phyloP scores from a whole-genome alignment of 179 eudicot species.

The Gypsophila paniculata region DNA sequence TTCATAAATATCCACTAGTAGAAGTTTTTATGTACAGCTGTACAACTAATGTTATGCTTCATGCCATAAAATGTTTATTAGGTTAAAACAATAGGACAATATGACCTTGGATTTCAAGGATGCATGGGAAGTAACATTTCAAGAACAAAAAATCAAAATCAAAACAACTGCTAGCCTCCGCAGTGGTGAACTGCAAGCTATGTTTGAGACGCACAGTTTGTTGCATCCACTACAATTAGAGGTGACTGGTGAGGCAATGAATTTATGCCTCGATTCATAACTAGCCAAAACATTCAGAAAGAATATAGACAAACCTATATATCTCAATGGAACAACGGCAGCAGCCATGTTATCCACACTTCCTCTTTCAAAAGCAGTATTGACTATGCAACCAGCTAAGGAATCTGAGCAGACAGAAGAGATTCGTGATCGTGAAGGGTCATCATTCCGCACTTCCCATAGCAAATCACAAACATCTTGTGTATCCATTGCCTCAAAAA shows the following conservation, averaged over 20 bases:
- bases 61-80: too few species aligned
- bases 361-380: conserved; percentile 70
- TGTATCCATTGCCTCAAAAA: conserved; percentile 68
- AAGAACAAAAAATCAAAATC: not conserved
- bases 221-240: not conserved
- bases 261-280: conserved; percentile 23
- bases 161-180: not conserved
- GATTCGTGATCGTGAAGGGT: conserved; percentile 37
- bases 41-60: too few species aligned
- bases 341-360: conserved; percentile 84
- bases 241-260: conserved; percentile 21
- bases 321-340: conserved; percentile 66
- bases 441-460: conserved; percentile 58
- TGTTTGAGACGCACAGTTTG: not conserved
- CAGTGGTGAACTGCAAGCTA: not conserved
- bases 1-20: too few species aligned
- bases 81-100: not conserved
- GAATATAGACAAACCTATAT: conserved; percentile 31
- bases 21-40: not conserved
- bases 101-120: not conserved
- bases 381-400: conserved; percentile 73
- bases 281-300: conserved; percentile 22
- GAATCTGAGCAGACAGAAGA: conserved; percentile 55
- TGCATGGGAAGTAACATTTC: not conserved
- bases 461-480: conserved; percentile 88